A percentile compares a stretch with the other conserved stretches of the same genome.
phyloP scores from a whole-genome alignment of 1,284 basidiomycete genomes.

The Entoloma clypeatum region DNA sequence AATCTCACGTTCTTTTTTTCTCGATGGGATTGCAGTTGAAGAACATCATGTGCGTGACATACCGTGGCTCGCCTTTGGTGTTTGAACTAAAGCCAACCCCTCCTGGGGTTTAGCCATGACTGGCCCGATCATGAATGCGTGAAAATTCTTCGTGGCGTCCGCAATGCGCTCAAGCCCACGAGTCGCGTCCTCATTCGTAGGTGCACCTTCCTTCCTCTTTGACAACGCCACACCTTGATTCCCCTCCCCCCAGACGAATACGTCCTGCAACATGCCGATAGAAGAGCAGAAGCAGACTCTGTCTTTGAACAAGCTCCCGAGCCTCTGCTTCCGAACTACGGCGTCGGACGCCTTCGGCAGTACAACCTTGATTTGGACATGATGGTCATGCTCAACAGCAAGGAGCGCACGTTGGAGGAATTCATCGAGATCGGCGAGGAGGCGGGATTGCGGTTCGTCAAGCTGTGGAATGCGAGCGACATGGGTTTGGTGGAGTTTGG shows the following conservation, averaged over 20 bases:
- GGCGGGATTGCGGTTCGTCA: constrained; percentile 30
- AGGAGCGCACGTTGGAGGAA: constrained; percentile 22
- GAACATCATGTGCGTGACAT: constrained; percentile 18
- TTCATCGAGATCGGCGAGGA: constrained; percentile 23
- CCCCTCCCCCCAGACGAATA: constrained; percentile 15
- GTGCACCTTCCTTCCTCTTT: constrained; percentile 7
- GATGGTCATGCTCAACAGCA: constrained; percentile 24
- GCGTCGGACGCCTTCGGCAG: constrained; percentile 22
- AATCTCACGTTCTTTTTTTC: neutral
- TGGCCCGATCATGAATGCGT: constrained; percentile 26
- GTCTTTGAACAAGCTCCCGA: constrained; percentile 18
- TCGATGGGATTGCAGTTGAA: no score
- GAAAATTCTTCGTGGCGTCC: constrained; percentile 24
- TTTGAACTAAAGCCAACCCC: neutral
- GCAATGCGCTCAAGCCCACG: constrained; percentile 24
- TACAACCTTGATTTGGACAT: constrained; percentile 29
- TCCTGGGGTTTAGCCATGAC: constrained; percentile 20
- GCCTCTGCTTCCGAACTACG: constrained; percentile 28
- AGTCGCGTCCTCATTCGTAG: constrained; percentile 29
- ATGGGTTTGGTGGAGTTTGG: constrained; percentile 29
- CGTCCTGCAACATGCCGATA: constrained; percentile 11
- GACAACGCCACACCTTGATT: neutral
- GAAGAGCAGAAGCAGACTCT: constrained; percentile 1
- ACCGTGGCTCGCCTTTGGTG: neutral
- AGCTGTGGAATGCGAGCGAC: constrained; percentile 32